These are phyloP conservation scores for Aspergillus conjunctus DNA, from an alignment of 495 filamentous ascomycete species.

Conservation along the genomic window DNA sequence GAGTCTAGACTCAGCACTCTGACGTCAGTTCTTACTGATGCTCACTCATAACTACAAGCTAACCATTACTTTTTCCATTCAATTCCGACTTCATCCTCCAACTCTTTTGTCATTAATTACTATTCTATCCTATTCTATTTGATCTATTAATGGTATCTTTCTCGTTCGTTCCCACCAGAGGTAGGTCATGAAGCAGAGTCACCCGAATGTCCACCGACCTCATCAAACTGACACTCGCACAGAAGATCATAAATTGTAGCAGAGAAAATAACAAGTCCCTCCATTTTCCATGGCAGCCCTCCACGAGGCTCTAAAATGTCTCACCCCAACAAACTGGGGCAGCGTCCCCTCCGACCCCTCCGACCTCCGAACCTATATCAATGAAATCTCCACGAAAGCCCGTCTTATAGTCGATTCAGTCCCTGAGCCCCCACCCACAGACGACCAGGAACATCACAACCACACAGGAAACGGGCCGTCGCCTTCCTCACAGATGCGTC, in stretches of 20 bases:
- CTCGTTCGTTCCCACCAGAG: background rate
- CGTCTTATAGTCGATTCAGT: conserved; percentile 77
- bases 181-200: background rate
- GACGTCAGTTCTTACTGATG: conserved; percentile 12
- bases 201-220: background rate
- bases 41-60: background rate
- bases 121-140: background rate
- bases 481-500: background rate
- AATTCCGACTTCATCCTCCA: background rate
- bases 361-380: conserved; percentile 53
- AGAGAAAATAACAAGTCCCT: background rate
- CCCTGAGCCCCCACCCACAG: conserved; percentile 56
- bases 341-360: conserved; percentile 57
- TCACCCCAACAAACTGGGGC: conserved; percentile 71
- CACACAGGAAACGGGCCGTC: conserved; percentile 13
- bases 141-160: background rate
- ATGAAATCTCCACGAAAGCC: conserved; percentile 63
- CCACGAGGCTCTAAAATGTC: conserved; percentile 72
- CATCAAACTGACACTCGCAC: background rate
- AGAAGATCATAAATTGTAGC: conserved; percentile 7
- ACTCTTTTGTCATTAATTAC: background rate
- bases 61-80: background rate
- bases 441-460: conserved; percentile 22
- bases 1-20: conserved; percentile 1
- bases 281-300: conserved; percentile 57